Conservation (phyloP, 345 rosid species). For the Pugionium dolabratum region DNA sequence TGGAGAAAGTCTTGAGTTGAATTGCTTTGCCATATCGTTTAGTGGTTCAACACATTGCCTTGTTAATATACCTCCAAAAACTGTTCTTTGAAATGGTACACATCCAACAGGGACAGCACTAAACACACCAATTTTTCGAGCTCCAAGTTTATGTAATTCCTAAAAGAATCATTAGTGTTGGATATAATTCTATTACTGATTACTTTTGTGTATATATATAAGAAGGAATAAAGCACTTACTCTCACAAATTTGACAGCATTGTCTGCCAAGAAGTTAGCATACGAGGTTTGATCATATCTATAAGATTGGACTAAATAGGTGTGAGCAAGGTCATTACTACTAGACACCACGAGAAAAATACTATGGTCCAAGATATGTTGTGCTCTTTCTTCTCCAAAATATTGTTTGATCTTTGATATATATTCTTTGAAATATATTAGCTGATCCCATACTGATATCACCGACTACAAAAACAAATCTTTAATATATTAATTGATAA, state of each 20-base stretch:
- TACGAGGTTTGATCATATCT: conserved; percentile 44
- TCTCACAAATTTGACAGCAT: conserved; percentile 45
- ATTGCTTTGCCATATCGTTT: conserved; percentile 17
- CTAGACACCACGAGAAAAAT: conserved; percentile 46
- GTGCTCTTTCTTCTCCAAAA: conserved; percentile 51
- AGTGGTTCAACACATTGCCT: neutral
- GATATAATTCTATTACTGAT: neutral
- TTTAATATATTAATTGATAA: too few species aligned
- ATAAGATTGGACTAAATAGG: conserved; percentile 38
- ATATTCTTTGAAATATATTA: conserved; percentile 50
- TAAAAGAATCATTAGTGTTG: neutral
- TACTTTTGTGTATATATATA: neutral
- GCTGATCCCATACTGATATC: conserved; percentile 42
- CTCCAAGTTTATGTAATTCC: conserved; percentile 36
- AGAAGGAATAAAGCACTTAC: conserved; percentile 23
- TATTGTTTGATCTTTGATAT: conserved; percentile 37
- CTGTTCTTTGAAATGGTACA: conserved; percentile 26
- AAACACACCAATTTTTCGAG: conserved; percentile 21
- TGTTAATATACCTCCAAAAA: conserved; percentile 12
- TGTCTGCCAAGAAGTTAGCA: conserved; percentile 42
- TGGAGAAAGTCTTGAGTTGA: conserved; percentile 22
- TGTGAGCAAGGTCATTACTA: conserved; percentile 60
- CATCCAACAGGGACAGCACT: conserved; percentile 22
- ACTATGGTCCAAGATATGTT: conserved; percentile 41
- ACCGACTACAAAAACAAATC: conserved; percentile 28